Percentiles rank a stretch among this genome's conserved stretches.
phyloP scores from a whole-genome alignment of 75 land plant species.

The Chamaecyparis obtusa region DNA sequence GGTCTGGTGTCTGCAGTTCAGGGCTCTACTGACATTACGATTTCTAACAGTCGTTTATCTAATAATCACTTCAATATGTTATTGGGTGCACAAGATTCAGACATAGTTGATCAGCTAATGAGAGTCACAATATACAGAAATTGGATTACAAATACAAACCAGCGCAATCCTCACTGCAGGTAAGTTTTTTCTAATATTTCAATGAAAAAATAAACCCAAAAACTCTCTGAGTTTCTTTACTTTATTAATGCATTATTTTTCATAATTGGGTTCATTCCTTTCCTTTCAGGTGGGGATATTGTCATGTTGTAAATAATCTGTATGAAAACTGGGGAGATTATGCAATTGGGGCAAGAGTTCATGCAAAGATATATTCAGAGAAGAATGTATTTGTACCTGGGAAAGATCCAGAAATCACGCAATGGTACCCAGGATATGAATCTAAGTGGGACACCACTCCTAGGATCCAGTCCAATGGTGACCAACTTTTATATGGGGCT shows the following conservation, averaged over 20 bases:
- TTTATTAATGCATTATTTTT: too few relatives aligned
- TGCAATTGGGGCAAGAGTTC: conserved; percentile 36
- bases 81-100: conserved; percentile 30
- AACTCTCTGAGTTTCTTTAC: too few relatives aligned
- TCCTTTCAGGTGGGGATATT: too few relatives aligned
- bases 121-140: conserved; percentile 35
- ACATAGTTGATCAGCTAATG: conserved; percentile 19
- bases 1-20: conserved; percentile 30
- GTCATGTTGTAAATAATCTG: conserved; percentile 26
- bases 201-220: too few relatives aligned
- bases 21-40: conserved; percentile 42
- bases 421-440: background rate
- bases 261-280: too few relatives aligned
- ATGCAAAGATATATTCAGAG: conserved; percentile 37
- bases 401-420: background rate
- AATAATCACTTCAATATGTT: too few relatives aligned
- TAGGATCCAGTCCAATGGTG: conserved; percentile 24
- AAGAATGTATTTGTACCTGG: conserved; percentile 38
- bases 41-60: conserved; percentile 27
- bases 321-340: conserved; percentile 49
- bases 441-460: conserved; percentile 36
- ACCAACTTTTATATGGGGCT: conserved; percentile 28
- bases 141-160: conserved; percentile 31
- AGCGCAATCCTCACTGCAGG: conserved; percentile 47
- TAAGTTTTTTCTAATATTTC: conserved; percentile 15